Evolutionary conservation across 768 basidiomycete species (phyloP), one percentile per base, ranked within the genome.

Genomic region (Clathrus columnatus): DNA sequence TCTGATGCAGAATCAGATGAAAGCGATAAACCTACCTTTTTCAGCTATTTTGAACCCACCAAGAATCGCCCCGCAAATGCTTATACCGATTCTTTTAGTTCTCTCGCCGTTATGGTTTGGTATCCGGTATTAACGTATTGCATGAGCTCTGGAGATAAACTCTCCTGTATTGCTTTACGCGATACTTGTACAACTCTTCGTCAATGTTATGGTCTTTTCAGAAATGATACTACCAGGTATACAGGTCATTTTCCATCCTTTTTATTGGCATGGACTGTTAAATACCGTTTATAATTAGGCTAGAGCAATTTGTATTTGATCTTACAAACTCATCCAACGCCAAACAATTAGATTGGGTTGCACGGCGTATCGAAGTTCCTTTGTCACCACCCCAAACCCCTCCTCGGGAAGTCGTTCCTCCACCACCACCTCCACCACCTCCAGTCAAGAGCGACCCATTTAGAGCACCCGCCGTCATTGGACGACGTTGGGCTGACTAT

Each of bases 301-400:
- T 55, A 18, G 54, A 55, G 23, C 54, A 55, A 30, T 55, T 55
- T 44, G 54, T 55, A 1, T 55, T 55, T 29, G 54, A 55, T n/a
- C 18, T 20, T 4, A 6, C 11, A 24, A 55, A 55, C 14, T 47
- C 45, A 1, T 14, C 10, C 10, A 48, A 20, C 48, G 46, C 48
- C 42, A 55, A 48, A 28, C 54, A 55, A 27, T 30, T 55, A 20
- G 54, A 55, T 4, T 55, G 54, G 54, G 45, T 55, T 46, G 54
- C 54, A 21, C 54, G 54, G 16, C 54, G 54, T 11, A 27, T 55
- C n/a, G 54, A 55, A 20, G 28, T 48, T 5, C 54, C 54, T 7
- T 45, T 45, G n/a, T 55, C 54, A 20, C 54, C 54, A 10, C 54
- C 54, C n/a, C 54, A 55, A 30, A 55, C 54, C 5, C 54, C 54